phyloP scores from a whole-genome alignment of 352 stramenopile species.

The Phytophthora europaea region DNA sequence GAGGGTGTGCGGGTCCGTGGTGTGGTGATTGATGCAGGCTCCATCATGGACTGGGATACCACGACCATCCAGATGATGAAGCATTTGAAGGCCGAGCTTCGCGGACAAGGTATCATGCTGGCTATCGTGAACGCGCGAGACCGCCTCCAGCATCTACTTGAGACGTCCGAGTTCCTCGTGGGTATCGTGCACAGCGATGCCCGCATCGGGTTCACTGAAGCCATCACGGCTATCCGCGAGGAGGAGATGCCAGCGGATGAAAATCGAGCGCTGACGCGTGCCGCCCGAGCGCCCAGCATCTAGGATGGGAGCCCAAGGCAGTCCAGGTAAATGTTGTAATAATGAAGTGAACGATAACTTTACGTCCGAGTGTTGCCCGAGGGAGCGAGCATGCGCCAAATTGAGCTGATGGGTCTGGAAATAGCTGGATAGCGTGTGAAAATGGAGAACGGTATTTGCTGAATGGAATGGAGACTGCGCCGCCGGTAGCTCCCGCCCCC shows the following conservation, averaged over 20 bases:
- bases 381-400: not conserved
- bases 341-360: slow-evolving; percentile 30
- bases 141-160: slow-evolving; percentile 68
- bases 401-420: slow-evolving; percentile 4
- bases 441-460: not conserved
- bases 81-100: slow-evolving; percentile 71
- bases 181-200: slow-evolving; percentile 71
- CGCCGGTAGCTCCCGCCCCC: not conserved
- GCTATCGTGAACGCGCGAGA: slow-evolving; percentile 84
- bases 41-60: slow-evolving; percentile 88
- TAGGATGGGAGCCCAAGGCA: slow-evolving; percentile 9
- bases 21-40: slow-evolving; percentile 79
- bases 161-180: slow-evolving; percentile 72
- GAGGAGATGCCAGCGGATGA: slow-evolving; percentile 35
- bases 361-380: not conserved
- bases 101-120: slow-evolving; percentile 65
- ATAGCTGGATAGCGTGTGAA: not conserved
- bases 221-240: slow-evolving; percentile 69
- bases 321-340: slow-evolving; percentile 16
- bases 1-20: slow-evolving; percentile 53
- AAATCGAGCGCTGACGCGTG: slow-evolving; percentile 24
- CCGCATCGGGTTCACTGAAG: slow-evolving; percentile 70
- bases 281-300: slow-evolving; percentile 34
- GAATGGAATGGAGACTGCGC: not conserved
- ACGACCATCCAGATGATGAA: slow-evolving; percentile 92